Evolutionary conservation across 1,284 basidiomycete species (phyloP).

Genomic region (Ceratobasidium sp.): DNA sequence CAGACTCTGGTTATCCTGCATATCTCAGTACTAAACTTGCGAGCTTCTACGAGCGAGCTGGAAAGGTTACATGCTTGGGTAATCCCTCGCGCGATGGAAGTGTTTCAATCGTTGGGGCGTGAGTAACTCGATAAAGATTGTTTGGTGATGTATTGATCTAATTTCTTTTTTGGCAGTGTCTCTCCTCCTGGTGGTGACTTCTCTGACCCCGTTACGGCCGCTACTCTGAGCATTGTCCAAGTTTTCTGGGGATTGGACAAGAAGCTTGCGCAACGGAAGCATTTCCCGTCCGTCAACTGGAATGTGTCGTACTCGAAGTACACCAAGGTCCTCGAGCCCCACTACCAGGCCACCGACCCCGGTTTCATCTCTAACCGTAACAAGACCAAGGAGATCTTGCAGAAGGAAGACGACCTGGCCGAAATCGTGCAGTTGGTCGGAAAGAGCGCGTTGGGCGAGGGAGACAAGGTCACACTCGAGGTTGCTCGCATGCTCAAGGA

Average conservation of each 20-base stretch:
- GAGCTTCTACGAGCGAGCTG: constrained; percentile 99
- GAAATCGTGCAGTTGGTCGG: constrained; percentile 99
- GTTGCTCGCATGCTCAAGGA: constrained; percentile 98
- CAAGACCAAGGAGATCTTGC: constrained; percentile 94
- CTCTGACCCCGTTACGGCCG: constrained; percentile 97
- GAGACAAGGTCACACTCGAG: constrained; percentile 98
- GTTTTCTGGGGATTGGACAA: constrained; percentile 98
- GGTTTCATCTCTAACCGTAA: constrained; percentile 94
- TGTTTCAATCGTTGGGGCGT: constrained; percentile 99
- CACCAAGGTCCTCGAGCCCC: constrained; percentile 91
- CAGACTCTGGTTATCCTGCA: constrained; percentile 98
- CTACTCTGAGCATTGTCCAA: constrained; percentile 98
- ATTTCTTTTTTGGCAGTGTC: constrained; percentile 65
- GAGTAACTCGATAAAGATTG: constrained; percentile 56
- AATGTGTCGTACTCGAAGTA: constrained; percentile 99
- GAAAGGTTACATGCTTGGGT: constrained; percentile 93
- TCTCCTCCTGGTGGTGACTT: constrained; percentile 99
- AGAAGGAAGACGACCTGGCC: constrained; percentile 98
- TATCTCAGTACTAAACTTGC: constrained; percentile 97
- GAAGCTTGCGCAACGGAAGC: constrained; percentile 96
- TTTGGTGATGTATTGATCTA: constrained; percentile 8
- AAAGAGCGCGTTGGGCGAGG: constrained; percentile 96
- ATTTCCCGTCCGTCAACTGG: constrained; percentile 99
- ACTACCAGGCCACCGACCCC: constrained; percentile 83
- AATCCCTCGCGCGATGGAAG: constrained; percentile 90